Evolutionary conservation across 1,139 yeast species (phyloP).

Genomic region (Nakaseomyces glabratus): DNA sequence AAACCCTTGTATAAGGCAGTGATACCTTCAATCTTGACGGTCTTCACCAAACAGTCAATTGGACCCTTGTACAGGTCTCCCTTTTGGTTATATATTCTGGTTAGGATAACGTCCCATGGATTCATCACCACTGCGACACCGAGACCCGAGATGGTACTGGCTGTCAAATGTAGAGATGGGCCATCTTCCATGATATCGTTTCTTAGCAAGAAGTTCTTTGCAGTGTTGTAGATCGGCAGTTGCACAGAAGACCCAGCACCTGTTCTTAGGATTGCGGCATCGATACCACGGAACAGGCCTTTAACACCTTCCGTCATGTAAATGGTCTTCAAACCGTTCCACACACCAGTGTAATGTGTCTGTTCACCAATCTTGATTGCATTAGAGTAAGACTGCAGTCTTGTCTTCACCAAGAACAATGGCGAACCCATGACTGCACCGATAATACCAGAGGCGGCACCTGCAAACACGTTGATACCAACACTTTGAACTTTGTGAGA

Average conservation of each 20-base stretch:
- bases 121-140: slow-evolving; percentile 95
- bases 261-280: slow-evolving; percentile 88
- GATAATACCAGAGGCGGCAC: slow-evolving; percentile 75
- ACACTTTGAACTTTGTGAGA: slow-evolving; percentile 49
- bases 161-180: slow-evolving; percentile 58
- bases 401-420: slow-evolving; percentile 78
- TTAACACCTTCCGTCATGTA: slow-evolving; percentile 58
- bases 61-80: slow-evolving; percentile 83
- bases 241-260: slow-evolving; percentile 96
- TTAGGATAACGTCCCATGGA: slow-evolving; percentile 92
- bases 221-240: slow-evolving; percentile 79
- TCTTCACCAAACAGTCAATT: slow-evolving; percentile 76
- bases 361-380: slow-evolving; percentile 77
- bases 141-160: slow-evolving; percentile 76
- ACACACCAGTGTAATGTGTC: slow-evolving; percentile 66
- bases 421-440: slow-evolving; percentile 93
- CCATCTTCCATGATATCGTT: slow-evolving; percentile 51
- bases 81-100: slow-evolving; percentile 90
- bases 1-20: slow-evolving; percentile 89
- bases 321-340: slow-evolving; percentile 60
- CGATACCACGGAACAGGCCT: slow-evolving; percentile 85
- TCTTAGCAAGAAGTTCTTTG: slow-evolving; percentile 47
- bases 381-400: slow-evolving; percentile 84
- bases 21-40: slow-evolving; percentile 75
- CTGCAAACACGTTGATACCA: slow-evolving; percentile 66